These are phyloP conservation scores for Sporothrix brunneoviolacea DNA, from an alignment of 2,329 filamentous ascomycete species.

Conservation along the genomic window DNA sequence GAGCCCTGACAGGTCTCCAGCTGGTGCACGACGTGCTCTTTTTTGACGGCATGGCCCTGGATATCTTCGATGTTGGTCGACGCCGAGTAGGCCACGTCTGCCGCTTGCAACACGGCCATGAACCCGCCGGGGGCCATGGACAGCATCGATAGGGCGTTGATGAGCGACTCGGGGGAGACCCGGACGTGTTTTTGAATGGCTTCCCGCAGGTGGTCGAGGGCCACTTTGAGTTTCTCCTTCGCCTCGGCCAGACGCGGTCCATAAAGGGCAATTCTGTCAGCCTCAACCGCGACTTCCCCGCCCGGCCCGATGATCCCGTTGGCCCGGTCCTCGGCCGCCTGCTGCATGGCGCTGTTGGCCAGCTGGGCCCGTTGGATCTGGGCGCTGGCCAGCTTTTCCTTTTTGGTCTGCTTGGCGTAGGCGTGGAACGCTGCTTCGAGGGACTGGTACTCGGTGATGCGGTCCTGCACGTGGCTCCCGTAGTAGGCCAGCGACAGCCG, in stretches of 20 bases:
- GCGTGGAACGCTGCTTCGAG: not conserved
- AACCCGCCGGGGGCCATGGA: not conserved
- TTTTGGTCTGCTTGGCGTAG: too few species aligned
- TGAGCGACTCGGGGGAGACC: not conserved
- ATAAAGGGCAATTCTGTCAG: not conserved
- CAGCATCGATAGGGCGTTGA: not conserved
- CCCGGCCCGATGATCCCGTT: not conserved
- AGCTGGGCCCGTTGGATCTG: not conserved
- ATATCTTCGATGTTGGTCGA: not conserved
- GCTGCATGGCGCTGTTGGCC: not conserved
- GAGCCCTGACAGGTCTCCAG: not conserved
- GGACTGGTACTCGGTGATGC: not conserved
- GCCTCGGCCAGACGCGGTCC: too few species aligned
- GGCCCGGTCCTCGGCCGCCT: not conserved
- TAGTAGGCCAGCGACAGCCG: not conserved
- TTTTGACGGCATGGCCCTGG: not conserved
- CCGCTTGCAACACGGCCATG: not conserved
- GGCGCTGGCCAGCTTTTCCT: too few species aligned
- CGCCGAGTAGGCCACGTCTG: not conserved
- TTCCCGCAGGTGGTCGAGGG: too few species aligned
- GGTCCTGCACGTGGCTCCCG: not conserved
- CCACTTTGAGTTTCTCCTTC: too few species aligned
- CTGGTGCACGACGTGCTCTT: not conserved
- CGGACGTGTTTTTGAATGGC: too few species aligned
- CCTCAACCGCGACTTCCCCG: not conserved